Evolutionary conservation across 768 basidiomycete genomes (phyloP), one percentile per base, ranked within the genome.

Genomic region (Phylloporus sp.): DNA sequence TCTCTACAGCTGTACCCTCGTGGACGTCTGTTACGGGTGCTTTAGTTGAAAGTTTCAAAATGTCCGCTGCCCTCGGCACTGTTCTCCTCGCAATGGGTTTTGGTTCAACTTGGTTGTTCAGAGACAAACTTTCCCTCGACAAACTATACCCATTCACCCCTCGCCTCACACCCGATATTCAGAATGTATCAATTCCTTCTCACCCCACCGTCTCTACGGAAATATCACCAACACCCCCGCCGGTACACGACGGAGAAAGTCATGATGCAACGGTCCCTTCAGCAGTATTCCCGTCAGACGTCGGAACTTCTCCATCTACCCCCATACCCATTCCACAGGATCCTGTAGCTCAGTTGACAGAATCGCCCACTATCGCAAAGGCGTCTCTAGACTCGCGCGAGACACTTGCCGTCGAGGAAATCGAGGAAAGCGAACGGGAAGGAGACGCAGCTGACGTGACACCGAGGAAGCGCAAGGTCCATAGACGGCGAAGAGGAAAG

Each of bases 361-460:
- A 53, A 27, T 42, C 50, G 15, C 42, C 42, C 4, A 32, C 23
- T 17, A 2, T 38, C n/a, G 37, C 33, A 17, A 56, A 48, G 10
- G 38, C 23, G 27, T 31, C 28, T 4, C 21, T 18, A 22, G 64
- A 66, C 11, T 24, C 43, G 11, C 44, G 48, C 21, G 37, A 31
- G 9, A 7, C 24, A 22, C 34, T 28, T 21, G 38, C 46, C 2
- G 60, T 50, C 34, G 70, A 58, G 32, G 81, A 74, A 40, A 72
- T 64, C 3, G 83, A 80, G n/a, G 82, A 80, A 10, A 78, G 79
- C 29, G 81, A 81, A 46, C 80, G 76, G 55, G 81, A 79, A 54
- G 72, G 64, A 3, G 71, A 74, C 21, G 42, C 4, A 18, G 60
- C 61, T 1, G 69, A 69, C 2, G 69, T 72, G 5, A 69, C 72